Base-by-base conservation (phyloP, 2,329 filamentous ascomycete species). In the Aspergillus pseudoglaucus region DNA sequence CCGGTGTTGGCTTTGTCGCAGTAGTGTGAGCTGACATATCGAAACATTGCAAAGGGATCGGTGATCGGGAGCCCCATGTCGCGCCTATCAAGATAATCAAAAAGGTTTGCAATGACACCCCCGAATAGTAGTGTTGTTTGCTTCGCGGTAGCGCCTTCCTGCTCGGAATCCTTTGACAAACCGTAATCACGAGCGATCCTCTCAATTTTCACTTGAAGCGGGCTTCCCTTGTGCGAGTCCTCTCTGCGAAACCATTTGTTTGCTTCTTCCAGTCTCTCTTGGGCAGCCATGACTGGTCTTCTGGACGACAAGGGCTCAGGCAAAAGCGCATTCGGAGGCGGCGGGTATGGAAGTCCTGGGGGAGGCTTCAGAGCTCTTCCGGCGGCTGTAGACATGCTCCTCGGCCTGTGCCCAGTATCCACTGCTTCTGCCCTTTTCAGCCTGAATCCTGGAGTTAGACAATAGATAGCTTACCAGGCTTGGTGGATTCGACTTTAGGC, bases 181-280 rank as follows among this genome's bases (percentile, higher is more conserved):
- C 51, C 46, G 33, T 55, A 47, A 15, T 47, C 50, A 15, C 53
- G 39, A 18, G 55, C 53, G 47, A 61, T 51, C 8, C 41, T 45
- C 15, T 42, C 38, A 37, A 61, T 52, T 32, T 56, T 51, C n/a
- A 53, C 45, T 9, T 55, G 59, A 41, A 59, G 44, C 10, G 48
- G 20, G 6, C 48, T 44, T 8, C 55, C 48, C 17, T 55, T 53
- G 27, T 55, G 51, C 25, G 25, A 30, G 17, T 33, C 22, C 44
- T 60, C 59, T 18, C 18, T 50, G 30, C 55, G 58, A 17, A 61
- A 62, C 59, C 59, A 62, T n/a, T 15, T 8, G 12, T 58, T 47
- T 5, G 54, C 46, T 32, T 59, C 55, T n/a, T 49, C 47, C 3
- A 54, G 17, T 35, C 52, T 53, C 8, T 9, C 23, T 22, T 47